These are phyloP conservation scores for Aspergillus ochraceoroseus DNA, from an alignment of 2,329 filamentous ascomycete genomes.

Conservation along the genomic window DNA sequence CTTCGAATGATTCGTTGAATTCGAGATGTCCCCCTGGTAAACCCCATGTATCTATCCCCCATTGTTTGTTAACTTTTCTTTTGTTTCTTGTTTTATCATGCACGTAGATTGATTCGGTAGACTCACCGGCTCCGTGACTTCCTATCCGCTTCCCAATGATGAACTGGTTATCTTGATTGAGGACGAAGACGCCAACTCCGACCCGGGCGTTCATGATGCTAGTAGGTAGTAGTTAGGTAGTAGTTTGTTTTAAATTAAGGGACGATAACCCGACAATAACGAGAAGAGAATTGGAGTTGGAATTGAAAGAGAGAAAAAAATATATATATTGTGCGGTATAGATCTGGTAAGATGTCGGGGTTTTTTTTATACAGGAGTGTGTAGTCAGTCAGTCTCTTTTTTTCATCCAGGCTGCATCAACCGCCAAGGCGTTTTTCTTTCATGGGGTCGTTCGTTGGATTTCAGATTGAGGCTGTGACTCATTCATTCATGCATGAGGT, in stretches of 20 bases:
- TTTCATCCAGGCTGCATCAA: too few species aligned
- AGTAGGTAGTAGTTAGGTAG: background rate
- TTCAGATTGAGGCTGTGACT: too few species aligned
- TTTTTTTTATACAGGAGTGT: too few species aligned
- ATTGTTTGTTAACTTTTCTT: background rate
- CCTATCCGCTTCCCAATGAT: slow-evolving; percentile 17
- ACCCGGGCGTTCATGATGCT: slow-evolving; percentile 8
- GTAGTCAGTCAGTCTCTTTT: too few species aligned
- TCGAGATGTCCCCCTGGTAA: slow-evolving; percentile 75
- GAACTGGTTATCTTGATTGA: slow-evolving; percentile 14
- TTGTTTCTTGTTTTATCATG: background rate
- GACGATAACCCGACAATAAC: too few species aligned
- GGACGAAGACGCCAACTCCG: slow-evolving; percentile 17
- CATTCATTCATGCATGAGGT: too few species aligned
- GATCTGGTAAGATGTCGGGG: too few species aligned
- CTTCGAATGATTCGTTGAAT: slow-evolving; percentile 57
- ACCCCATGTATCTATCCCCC: slow-evolving; percentile 53
- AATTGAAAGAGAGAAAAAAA: too few species aligned
- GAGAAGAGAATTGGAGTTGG: too few species aligned
- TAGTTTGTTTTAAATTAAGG: background rate
- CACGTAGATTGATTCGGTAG: background rate
- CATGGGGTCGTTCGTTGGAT: too few species aligned
- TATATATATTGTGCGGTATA: too few species aligned
- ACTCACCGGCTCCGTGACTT: slow-evolving; percentile 18
- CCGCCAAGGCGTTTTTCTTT: too few species aligned